phyloP scores from a whole-genome alignment of 2,329 filamentous ascomycete genomes.

The Penicillium italicum region DNA sequence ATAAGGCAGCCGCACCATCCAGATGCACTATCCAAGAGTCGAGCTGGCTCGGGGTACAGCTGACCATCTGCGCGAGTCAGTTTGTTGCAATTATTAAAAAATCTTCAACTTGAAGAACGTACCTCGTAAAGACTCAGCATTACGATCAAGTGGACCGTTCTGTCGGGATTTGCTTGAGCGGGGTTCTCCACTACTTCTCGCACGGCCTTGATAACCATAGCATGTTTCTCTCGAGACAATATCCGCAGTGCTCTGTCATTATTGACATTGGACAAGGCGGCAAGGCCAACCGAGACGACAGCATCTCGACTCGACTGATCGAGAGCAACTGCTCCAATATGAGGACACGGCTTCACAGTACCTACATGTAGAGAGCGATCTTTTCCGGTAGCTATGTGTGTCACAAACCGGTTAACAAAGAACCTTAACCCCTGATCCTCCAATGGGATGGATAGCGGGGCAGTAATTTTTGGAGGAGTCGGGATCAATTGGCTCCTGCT shows the following conservation, averaged over 20 bases:
- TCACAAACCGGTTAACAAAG: constrained; percentile 23
- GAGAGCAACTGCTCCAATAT: constrained; percentile 4
- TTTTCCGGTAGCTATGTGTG: constrained; percentile 1
- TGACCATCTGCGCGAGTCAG: constrained; percentile 19
- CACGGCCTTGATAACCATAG: constrained; percentile 14
- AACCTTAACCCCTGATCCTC: constrained; percentile 24
- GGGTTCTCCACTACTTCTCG: constrained; percentile 18
- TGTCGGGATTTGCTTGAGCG: constrained; percentile 9
- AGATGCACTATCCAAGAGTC: constrained; percentile 23
- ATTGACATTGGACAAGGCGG: constrained; percentile 26
- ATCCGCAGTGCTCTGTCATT: constrained; percentile 14
- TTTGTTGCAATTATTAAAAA: neutral
- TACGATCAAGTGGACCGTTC: constrained; percentile 19
- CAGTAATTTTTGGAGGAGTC: constrained; percentile 7
- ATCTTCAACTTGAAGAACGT: neutral
- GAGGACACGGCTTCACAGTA: neutral
- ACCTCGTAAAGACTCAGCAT: constrained; percentile 26
- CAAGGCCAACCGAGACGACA: constrained; percentile 24
- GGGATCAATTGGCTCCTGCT: neutral
- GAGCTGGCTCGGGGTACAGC: constrained; percentile 11
- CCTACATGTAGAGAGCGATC: neutral
- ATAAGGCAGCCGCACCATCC: constrained; percentile 19
- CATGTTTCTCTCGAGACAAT: constrained; percentile 23
- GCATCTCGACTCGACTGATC: constrained; percentile 20
- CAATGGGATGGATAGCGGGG: constrained; percentile 7